Evolutionary conservation across 2,329 filamentous ascomycete species (phyloP), one percentile per base, ranked within the genome.

Genomic region (Diaporthe sp.): DNA sequence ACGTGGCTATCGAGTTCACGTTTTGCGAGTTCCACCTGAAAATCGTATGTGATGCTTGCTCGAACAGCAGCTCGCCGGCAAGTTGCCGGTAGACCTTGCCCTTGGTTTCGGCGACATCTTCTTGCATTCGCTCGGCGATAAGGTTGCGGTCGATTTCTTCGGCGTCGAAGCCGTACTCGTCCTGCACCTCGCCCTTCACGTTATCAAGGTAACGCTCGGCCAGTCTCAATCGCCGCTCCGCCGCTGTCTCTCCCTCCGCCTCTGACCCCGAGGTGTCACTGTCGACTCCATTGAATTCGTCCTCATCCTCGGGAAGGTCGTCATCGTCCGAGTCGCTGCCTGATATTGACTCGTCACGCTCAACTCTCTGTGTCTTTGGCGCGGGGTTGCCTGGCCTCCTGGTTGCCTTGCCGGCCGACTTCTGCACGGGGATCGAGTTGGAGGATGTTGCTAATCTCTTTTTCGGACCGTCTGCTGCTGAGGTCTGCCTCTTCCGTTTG

Each of bases 121-220:
- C 95, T 84, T 96, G 92, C 80, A 99, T 87, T 79, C 96, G 89
- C 83, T 98, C 94, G 57, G 96, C 95, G 80, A 99, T 96, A 79
- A 98, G 87, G 82, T 99, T 97, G 75, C 94, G 90, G 85, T 98
- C 97, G 75, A 99, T 94, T 72, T 98, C 95, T 79, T 93, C 95
- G 10, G 97, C 97, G 85, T 99, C 95, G 81, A 98, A 99, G 53
- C 95, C 97, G 72, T 89, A 90, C 78, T 95, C 94, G 79, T 97
- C 93, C 79, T 82, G 78, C 15, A 95, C 92, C 79, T 98, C 94
- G 80, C 94, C 90, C 80, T 94, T 92, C 77, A 98, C 92, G 82
- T 98, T 98, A 73, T 98, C 94, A 73, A 99, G 90, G 83, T 99
- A 98, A 80, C 94, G 92, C 86, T 98, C 95, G 42, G 97, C 97